Percentiles rank a stretch among this genome's conserved stretches.
Conservation (phyloP, 495 filamentous ascomycete species). For the Hyaloscypha bicolor region DNA sequence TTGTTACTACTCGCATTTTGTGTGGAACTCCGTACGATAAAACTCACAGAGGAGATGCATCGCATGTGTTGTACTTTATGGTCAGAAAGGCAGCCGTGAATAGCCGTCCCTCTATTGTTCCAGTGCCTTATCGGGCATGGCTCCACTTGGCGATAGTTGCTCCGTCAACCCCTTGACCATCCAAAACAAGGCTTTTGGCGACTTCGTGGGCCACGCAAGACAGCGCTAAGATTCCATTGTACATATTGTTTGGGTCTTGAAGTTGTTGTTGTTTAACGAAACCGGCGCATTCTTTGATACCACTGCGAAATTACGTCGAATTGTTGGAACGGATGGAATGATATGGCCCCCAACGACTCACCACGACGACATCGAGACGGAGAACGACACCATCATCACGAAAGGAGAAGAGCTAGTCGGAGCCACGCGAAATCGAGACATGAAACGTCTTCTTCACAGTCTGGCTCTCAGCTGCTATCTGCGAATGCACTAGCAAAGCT, state of each 20-base stretch:
- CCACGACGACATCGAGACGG: conserved; percentile 17
- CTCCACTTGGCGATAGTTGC: conserved; percentile 15
- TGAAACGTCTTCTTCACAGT: conserved; percentile 37
- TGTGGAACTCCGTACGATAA: conserved; percentile 1
- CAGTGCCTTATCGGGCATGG: not conserved
- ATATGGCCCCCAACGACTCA: conserved; percentile 33
- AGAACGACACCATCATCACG: conserved; percentile 25
- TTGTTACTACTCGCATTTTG: conserved; percentile 25
- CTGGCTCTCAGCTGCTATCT: conserved; percentile 43
- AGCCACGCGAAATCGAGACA: conserved; percentile 35
- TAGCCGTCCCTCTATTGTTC: conserved; percentile 3
- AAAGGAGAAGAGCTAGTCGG: conserved; percentile 18
- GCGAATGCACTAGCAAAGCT: conserved; percentile 63
- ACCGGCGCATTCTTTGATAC: not conserved
- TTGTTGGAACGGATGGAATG: not conserved
- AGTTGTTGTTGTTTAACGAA: not conserved
- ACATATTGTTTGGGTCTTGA: conserved; percentile 9
- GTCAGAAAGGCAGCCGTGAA: not conserved
- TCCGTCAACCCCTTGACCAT: not conserved
- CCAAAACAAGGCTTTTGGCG: not conserved
- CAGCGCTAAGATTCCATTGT: not conserved
- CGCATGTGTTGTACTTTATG: not conserved
- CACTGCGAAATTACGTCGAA: not conserved
- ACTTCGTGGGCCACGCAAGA: conserved; percentile 13
- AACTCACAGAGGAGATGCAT: not conserved